Evolutionary conservation across 2,329 filamentous ascomycete species (phyloP), one percentile per base, ranked within the genome.

Genomic region (Mollisiaceae sp.): DNA sequence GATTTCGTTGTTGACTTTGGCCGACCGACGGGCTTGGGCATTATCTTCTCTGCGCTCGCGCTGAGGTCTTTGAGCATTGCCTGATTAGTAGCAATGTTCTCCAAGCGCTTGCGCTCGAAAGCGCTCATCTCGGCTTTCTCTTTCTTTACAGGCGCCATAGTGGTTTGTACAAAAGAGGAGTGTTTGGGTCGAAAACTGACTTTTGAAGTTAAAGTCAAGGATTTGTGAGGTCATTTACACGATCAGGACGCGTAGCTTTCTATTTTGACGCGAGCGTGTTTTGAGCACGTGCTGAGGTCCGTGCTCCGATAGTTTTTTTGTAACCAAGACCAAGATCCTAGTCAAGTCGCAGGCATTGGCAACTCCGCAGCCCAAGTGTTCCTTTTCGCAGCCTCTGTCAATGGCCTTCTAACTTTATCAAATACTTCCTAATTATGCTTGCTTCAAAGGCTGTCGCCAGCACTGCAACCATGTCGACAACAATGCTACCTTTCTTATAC

Each of bases 41-140:
- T 81, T n/a, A 88, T 83, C 59, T 86, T 88, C 24, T 90, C 90
- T 0, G 92, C 88, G 0, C 90, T 85, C 1, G 87, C 86, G 1
- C 91, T 89, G 0, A 97, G 85, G 66, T 93, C 90, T 66, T 91
- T 91, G 0, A 97, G 79, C 0, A 97, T 83, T 76, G 90, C 92
- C 77, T 94, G 90, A 72, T 96, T 95, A 62, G 91, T 89, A 0
- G 90, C 92, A 47, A 97, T 96, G 71, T 97, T 97, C 67, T 93
- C 92, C 18, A 92, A 86, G 0, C 94, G 86, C 71, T 92, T 89
- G 73, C 89, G 89, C 82, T 97, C 94, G 78, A 97, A 97, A 45
- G 93, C 92, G 78, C 91, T 96, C 72, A 96, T 81, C 41, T 85
- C 85, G 36, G 80, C 76, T 73, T 84, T 74, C 15, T 78, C 77